Evolutionary conservation across 2,329 filamentous ascomycete species (phyloP).

Genomic region (Monilinia vaccinii-corymbosi): DNA sequence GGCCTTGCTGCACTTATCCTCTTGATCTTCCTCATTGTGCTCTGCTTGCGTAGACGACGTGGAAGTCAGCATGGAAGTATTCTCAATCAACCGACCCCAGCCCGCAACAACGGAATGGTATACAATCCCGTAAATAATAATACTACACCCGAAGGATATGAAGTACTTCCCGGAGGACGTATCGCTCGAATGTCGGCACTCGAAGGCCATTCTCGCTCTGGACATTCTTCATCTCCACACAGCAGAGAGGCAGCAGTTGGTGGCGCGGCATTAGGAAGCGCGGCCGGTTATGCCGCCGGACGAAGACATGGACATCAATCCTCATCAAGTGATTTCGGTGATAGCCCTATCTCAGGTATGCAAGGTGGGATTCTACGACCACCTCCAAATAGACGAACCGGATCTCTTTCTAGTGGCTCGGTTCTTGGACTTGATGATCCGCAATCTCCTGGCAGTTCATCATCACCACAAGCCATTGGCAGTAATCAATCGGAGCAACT

Average conservation of each 20-base stretch:
- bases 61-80: slow-evolving; percentile 60
- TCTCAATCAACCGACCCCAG: slow-evolving; percentile 83
- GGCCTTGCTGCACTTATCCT: slow-evolving; percentile 61
- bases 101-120: slow-evolving; percentile 39
- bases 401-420: slow-evolving; percentile 83
- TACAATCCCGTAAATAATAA: slow-evolving; percentile 33
- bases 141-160: slow-evolving; percentile 44
- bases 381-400: slow-evolving; percentile 63
- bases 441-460: slow-evolving; percentile 69
- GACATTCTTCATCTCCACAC: slow-evolving; percentile 45
- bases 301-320: slow-evolving; percentile 40
- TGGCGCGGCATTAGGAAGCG: slow-evolving; percentile 31
- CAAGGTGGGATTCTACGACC: slow-evolving; percentile 48
- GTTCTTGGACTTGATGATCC: slow-evolving; percentile 59
- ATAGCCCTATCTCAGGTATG: slow-evolving; percentile 57
- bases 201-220: slow-evolving; percentile 62
- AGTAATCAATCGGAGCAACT: slow-evolving; percentile 94
- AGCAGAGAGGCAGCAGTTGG: slow-evolving; percentile 8
- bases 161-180: slow-evolving; percentile 74
- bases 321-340: slow-evolving; percentile 57
- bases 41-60: slow-evolving; percentile 42
- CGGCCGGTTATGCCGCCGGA: slow-evolving; percentile 39
- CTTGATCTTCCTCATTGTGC: slow-evolving; percentile 51
- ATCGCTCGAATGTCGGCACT: slow-evolving; percentile 94
- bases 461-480: slow-evolving; percentile 72